Percentiles rank a stretch among this genome's conserved stretches.
Conservation (phyloP, 169 alveolate species). For the Plasmodium inui region DNA sequence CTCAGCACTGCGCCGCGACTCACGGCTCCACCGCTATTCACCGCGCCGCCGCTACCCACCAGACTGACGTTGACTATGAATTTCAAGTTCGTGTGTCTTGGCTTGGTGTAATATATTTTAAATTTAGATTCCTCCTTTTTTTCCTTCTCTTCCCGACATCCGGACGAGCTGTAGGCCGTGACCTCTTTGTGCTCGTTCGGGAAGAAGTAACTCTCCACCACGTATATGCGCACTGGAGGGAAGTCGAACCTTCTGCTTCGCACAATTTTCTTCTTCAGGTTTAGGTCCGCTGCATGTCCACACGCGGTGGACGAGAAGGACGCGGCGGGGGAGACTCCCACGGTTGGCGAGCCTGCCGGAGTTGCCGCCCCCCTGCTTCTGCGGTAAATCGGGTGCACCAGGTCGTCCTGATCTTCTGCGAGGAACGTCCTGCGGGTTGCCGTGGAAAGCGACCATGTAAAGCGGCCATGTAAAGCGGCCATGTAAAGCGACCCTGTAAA, state of each 20-base stretch:
- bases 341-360: neutral
- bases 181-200: slow-evolving; percentile 26
- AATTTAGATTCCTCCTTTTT: slow-evolving; percentile 17
- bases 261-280: slow-evolving; percentile 62
- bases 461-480: neutral
- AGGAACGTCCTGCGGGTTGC: slow-evolving; percentile 8
- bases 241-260: slow-evolving; percentile 38
- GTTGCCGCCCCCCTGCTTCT: slow-evolving; percentile 15
- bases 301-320: neutral
- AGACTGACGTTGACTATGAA: slow-evolving; percentile 45
- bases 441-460: neutral
- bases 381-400: slow-evolving; percentile 59
- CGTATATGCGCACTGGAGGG: slow-evolving; percentile 21
- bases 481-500: neutral
- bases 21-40: neutral
- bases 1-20: neutral
- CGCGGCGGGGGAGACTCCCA: neutral
- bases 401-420: slow-evolving; percentile 13
- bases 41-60: neutral
- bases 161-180: slow-evolving; percentile 33
- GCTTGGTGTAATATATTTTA: slow-evolving; percentile 60
- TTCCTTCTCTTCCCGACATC: neutral
- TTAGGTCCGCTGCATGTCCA: neutral
- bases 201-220: slow-evolving; percentile 67
- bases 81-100: slow-evolving; percentile 61